These are phyloP conservation scores for Incumbomyces delicatus DNA, from an alignment of 2,329 filamentous ascomycete genomes.

Conservation along the genomic window DNA sequence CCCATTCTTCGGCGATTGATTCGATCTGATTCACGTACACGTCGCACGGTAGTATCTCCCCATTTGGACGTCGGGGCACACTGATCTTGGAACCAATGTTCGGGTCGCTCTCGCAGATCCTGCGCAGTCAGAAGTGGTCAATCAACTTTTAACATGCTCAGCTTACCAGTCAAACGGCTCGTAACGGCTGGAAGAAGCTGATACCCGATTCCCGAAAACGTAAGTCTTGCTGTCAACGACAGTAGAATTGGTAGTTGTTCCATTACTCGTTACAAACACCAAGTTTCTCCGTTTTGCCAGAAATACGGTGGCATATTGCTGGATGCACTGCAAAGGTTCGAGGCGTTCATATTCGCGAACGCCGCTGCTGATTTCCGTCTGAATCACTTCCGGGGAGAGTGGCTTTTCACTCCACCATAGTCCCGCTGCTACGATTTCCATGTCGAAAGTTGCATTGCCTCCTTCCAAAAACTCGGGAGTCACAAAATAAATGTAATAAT, in stretches of 20 bases:
- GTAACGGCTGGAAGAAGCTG: neutral
- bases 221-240: slow-evolving; percentile 3
- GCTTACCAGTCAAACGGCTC: slow-evolving; percentile 7
- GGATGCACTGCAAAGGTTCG: slow-evolving; percentile 10
- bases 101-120: slow-evolving; percentile 11
- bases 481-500: slow-evolving; percentile 19
- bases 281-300: slow-evolving; percentile 11
- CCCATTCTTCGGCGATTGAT: slow-evolving; percentile 10
- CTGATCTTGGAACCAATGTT: slow-evolving; percentile 3
- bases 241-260: neutral
- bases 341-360: slow-evolving; percentile 8
- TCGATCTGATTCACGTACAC: slow-evolving; percentile 8
- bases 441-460: slow-evolving; percentile 9
- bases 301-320: slow-evolving; percentile 11
- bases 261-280: slow-evolving; percentile 12
- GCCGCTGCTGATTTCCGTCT: neutral
- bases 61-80: neutral
- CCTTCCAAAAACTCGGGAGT: slow-evolving; percentile 14
- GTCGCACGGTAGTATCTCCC: slow-evolving; percentile 7
- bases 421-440: neutral
- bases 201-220: neutral
- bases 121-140: neutral
- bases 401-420: too few relatives aligned
- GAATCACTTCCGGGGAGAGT: neutral
- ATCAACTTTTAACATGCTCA: neutral